Evolutionary conservation across 176 grass and related monocot species (phyloP).

Genomic region (bread wheat (Triticum aestivum)): IWGSC_CS_RefSeq_v2.1 NC_057797.1:683679874-683680373

Average conservation of each 20-base stretch:
- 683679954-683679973: neutral
- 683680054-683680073: neutral
- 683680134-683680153: too few relatives aligned
- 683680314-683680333: too few relatives aligned
- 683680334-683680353: too few relatives aligned
- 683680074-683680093: neutral
- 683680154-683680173: too few relatives aligned
- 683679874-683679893: neutral
- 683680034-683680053: neutral
- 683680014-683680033: neutral
- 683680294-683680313: too few relatives aligned
- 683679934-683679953: conserved; percentile 3
- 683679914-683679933: neutral
- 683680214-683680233: too few relatives aligned
- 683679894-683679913: neutral
- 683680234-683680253: too few relatives aligned
- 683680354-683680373: too few relatives aligned
- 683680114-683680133: neutral
- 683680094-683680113: neutral
- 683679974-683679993: neutral
- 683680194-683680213: too few relatives aligned
- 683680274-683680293: too few relatives aligned
- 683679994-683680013: neutral
- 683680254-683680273: too few relatives aligned
- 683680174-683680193: too few relatives aligned